Percentiles rank a stretch among this genome's conserved stretches.
Conservation (phyloP, 1,284 basidiomycete species). For the Microbotryum scabiosae region DNA sequence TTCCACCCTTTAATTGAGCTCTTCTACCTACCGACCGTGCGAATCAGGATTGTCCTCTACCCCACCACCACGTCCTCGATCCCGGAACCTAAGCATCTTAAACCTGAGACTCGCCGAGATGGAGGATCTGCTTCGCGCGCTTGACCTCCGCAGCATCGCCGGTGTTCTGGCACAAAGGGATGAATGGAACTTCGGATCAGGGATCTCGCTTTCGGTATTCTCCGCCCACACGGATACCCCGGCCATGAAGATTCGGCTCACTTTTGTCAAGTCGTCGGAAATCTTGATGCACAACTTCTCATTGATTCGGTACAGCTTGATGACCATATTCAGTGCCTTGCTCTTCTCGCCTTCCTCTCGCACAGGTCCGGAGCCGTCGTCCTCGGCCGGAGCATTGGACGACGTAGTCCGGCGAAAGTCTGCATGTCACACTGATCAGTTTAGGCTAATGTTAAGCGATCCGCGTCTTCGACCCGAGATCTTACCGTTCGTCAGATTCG, state of each 20-base stretch:
- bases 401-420: conserved; percentile 18
- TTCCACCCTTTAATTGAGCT: no score
- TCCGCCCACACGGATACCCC: not conserved
- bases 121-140: not conserved
- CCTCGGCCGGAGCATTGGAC: conserved; percentile 4
- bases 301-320: conserved; percentile 72
- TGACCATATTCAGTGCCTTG: conserved; percentile 78
- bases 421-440: not conserved
- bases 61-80: no score
- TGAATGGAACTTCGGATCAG: not conserved
- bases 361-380: conserved; percentile 3
- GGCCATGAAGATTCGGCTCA: conserved; percentile 35
- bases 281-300: conserved; percentile 75
- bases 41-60: no score
- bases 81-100: no score
- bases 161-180: conserved; percentile 35
- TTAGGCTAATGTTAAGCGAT: not conserved
- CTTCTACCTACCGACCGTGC: no score
- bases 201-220: not conserved
- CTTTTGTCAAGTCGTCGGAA: conserved; percentile 82
- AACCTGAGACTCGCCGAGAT: not conserved
- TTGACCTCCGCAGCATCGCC: conserved; percentile 28
- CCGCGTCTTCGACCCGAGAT: not conserved
- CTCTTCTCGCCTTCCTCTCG: conserved; percentile 40
- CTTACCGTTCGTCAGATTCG: conserved; percentile 68